Evolutionary conservation across 1,284 basidiomycete genomes (phyloP).

Genomic region (Spongiforma sp.): DNA sequence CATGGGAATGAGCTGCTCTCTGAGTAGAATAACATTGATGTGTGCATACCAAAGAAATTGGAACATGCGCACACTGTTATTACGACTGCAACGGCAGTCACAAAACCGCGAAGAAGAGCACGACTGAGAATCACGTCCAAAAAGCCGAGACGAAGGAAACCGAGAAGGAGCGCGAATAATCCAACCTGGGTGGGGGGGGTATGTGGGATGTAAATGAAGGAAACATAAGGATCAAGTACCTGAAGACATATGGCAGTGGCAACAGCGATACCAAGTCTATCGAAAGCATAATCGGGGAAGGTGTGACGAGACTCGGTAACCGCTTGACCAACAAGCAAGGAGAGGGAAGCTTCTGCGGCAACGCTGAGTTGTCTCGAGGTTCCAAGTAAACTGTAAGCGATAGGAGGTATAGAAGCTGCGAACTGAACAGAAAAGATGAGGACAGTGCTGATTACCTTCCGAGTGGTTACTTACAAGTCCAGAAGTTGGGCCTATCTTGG

Average conservation of each 20-base stretch:
- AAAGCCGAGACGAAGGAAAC: slow-evolving; percentile 90
- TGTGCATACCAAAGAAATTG: not conserved
- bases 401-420: slow-evolving; percentile 80
- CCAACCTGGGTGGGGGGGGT: slow-evolving; percentile 69
- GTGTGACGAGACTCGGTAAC: slow-evolving; percentile 72
- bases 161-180: slow-evolving; percentile 86
- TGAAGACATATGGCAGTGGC: slow-evolving; percentile 84
- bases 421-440: slow-evolving; percentile 49
- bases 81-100: slow-evolving; percentile 78
- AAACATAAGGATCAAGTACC: slow-evolving; percentile 44
- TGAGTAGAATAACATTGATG: slow-evolving; percentile 33
- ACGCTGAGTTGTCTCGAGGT: slow-evolving; percentile 85
- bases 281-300: slow-evolving; percentile 50
- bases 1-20: slow-evolving; percentile 84
- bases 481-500: slow-evolving; percentile 79
- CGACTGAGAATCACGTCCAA: slow-evolving; percentile 94
- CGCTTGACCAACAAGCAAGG: slow-evolving; percentile 88
- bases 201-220: not conserved
- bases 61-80: slow-evolving; percentile 64
- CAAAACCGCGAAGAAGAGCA: slow-evolving; percentile 87
- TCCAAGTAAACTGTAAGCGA: slow-evolving; percentile 86
- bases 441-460: slow-evolving; percentile 10
- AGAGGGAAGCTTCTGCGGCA: slow-evolving; percentile 90
- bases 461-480: slow-evolving; percentile 69
- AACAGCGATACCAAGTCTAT: slow-evolving; percentile 66